These are phyloP conservation scores for Nadsonia commutata DNA, from an alignment of 1,139 yeast species.

Conservation along the genomic window DNA sequence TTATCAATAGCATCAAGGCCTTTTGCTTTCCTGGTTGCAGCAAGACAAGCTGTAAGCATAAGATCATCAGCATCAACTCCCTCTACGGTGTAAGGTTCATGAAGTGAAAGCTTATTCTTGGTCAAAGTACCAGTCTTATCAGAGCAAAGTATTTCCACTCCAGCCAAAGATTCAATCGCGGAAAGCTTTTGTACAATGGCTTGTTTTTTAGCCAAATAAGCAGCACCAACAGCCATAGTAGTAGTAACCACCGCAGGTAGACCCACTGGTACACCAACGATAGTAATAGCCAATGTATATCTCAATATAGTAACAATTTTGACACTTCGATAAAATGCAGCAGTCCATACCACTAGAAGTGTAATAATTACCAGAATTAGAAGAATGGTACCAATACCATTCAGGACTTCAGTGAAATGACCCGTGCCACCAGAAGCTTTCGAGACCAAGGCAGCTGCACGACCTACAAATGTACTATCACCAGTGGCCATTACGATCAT, in stretches of 20 bases:
- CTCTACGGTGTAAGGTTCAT: slow-evolving; percentile 49
- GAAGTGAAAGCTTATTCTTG: slow-evolving; percentile 66
- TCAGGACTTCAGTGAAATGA: slow-evolving; percentile 71
- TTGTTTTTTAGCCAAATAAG: slow-evolving; percentile 83
- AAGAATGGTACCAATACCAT: slow-evolving; percentile 66
- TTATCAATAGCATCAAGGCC: slow-evolving; percentile 58
- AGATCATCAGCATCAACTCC: slow-evolving; percentile 54
- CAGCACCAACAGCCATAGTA: slow-evolving; percentile 95
- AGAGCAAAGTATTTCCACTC: slow-evolving; percentile 88
- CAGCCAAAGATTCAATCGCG: slow-evolving; percentile 85
- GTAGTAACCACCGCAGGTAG: slow-evolving; percentile 91
- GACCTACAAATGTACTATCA: slow-evolving; percentile 56
- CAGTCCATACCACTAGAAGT: slow-evolving; percentile 58
- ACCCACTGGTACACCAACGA: slow-evolving; percentile 93
- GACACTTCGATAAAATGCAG: slow-evolving; percentile 67
- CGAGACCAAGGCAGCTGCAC: slow-evolving; percentile 69
- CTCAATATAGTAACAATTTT: slow-evolving; percentile 40
- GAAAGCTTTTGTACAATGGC: slow-evolving; percentile 85
- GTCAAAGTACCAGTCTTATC: slow-evolving; percentile 93
- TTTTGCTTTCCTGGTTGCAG: slow-evolving; percentile 60
- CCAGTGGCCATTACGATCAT: slow-evolving; percentile 65
- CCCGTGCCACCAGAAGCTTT: slow-evolving; percentile 53
- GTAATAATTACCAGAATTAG: slow-evolving; percentile 58
- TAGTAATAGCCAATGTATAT: slow-evolving; percentile 76
- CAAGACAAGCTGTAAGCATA: slow-evolving; percentile 60